Evolutionary conservation across 768 basidiomycete genomes (phyloP).

Genomic region (Trametes maxima): DNA sequence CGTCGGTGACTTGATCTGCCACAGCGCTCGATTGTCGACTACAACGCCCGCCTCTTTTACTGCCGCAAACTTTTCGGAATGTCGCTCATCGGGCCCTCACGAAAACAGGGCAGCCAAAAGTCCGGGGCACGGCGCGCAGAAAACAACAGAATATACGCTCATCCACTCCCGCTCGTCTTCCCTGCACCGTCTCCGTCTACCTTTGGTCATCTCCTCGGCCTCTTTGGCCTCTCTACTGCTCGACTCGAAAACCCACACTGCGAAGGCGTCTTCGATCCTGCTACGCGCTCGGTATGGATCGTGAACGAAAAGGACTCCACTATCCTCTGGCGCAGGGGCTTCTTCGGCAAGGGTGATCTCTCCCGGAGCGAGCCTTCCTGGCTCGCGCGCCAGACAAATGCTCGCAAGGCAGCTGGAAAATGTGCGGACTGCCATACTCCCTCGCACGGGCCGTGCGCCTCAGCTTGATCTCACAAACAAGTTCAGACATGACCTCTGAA

Average conservation of each 20-base stretch:
- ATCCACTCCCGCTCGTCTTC: constrained; percentile 66
- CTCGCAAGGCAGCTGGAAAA: constrained; percentile 54
- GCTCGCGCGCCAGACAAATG: constrained; percentile 78
- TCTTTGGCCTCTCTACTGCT: constrained; percentile 49
- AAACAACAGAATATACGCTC: constrained; percentile 67
- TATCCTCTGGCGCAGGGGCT: constrained; percentile 85
- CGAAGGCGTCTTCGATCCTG: constrained; percentile 73
- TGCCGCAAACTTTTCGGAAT: constrained; percentile 31
- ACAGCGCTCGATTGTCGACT: not conserved
- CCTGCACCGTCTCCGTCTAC: constrained; percentile 36
- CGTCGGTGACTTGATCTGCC: not conserved
- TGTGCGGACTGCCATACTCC: constrained; percentile 27
- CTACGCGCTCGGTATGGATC: constrained; percentile 90
- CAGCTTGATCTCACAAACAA: too few relatives aligned
- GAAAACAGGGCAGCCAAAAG: constrained; percentile 41
- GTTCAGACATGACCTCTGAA: constrained; percentile 69
- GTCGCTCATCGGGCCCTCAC: constrained; percentile 49
- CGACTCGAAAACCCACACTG: constrained; percentile 71
- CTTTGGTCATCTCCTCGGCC: constrained; percentile 45
- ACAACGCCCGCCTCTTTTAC: not conserved
- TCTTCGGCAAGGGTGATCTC: constrained; percentile 96
- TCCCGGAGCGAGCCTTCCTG: constrained; percentile 96
- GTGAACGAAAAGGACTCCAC: constrained; percentile 60
- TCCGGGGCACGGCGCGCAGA: constrained; percentile 57
- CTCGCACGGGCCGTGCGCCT: not conserved